Percentiles rank a stretch among this genome's conserved stretches.
These are phyloP conservation scores for Liquidambar formosana DNA, from an alignment of 164 flowering plant species.

Conservation along the genomic window DNA sequence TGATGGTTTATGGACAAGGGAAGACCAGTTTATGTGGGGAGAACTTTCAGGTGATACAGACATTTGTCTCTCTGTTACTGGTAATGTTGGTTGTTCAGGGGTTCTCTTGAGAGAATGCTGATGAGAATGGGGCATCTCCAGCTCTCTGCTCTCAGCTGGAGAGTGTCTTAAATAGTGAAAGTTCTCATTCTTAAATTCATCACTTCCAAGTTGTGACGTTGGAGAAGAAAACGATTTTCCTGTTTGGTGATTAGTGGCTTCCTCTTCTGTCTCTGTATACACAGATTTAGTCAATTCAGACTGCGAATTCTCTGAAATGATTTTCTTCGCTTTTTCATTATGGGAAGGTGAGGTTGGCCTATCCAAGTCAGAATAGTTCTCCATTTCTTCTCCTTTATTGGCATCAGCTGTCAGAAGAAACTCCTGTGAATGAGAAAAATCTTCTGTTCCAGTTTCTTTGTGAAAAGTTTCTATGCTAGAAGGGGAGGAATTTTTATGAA, in stretches of 20 bases:
- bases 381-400: background rate
- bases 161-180: background rate
- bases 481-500: conserved; percentile 3
- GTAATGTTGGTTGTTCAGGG: conserved; percentile 16
- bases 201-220: background rate
- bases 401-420: conserved; percentile 4
- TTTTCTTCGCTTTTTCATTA: conserved; percentile 5
- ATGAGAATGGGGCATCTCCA: conserved; percentile 11
- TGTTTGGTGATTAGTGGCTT: background rate
- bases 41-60: conserved; percentile 21
- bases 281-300: conserved; percentile 7
- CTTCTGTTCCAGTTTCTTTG: conserved; percentile 7
- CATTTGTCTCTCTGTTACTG: conserved; percentile 3
- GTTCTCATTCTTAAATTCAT: conserved; percentile 10
- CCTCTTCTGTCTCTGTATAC: conserved; percentile 7
- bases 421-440: conserved; percentile 3
- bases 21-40: conserved; percentile 8
- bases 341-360: background rate
- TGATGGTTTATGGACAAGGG: conserved; percentile 1
- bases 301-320: conserved; percentile 3
- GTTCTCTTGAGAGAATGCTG: conserved; percentile 7
- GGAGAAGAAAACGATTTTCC: conserved; percentile 1
- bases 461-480: conserved; percentile 2
- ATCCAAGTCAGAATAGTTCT: conserved; percentile 4
- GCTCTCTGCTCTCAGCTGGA: conserved; percentile 3